Base-by-base conservation (phyloP, 2,329 filamentous ascomycete species). In the Neofusicoccum laricinum region DNA sequence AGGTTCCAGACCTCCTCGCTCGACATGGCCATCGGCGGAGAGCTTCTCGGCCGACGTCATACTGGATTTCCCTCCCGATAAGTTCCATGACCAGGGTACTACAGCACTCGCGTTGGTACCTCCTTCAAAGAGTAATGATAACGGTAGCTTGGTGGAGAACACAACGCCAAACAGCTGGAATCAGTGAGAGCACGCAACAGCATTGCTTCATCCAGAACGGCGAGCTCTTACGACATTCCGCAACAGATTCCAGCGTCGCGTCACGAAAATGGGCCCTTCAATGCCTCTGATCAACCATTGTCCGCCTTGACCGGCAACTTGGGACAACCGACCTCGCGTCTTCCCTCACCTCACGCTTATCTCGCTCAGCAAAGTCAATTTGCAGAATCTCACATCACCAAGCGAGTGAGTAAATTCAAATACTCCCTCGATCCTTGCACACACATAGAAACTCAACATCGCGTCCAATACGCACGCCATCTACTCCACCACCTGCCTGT, bases 71-170 rank as follows among this genome's bases (percentile, higher is more conserved):
- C n/a, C n/a, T 32, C 48, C n/a, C n/a, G n/a, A 50, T 17, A 32
- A 17, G 48, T 34, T 34, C 17, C 2, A 25, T 15, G 11, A 34
- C 46, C 7, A 45, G 38, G 38, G 53, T 17, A 7, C 15, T 7
- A 14, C 10, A 25, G 15, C 15, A 32, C 38, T 32, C 21, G 15
- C 12, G 25, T n/a, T 43, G 11, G 53, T 30, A 59, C 55, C 55
- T 59, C 41, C 55, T 59, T 21, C 11, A 59, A 45, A 15, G 11
- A 30, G 55, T 34, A 59, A 59, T 46, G 55, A 59, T 59, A 36
- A 59, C 25, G 55, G 21, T 12, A 14, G 17, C 41, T n/a, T 17
- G 38, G 15, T 43, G 38, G 36, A 43, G 19, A 41, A 40, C 50
- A 25, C 36, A 10, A 21, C 36, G 12, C n/a, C 7, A n/a, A 17